These are phyloP conservation scores for Lentinula sp. DNA, from an alignment of 768 basidiomycete species.

Conservation along the genomic window DNA sequence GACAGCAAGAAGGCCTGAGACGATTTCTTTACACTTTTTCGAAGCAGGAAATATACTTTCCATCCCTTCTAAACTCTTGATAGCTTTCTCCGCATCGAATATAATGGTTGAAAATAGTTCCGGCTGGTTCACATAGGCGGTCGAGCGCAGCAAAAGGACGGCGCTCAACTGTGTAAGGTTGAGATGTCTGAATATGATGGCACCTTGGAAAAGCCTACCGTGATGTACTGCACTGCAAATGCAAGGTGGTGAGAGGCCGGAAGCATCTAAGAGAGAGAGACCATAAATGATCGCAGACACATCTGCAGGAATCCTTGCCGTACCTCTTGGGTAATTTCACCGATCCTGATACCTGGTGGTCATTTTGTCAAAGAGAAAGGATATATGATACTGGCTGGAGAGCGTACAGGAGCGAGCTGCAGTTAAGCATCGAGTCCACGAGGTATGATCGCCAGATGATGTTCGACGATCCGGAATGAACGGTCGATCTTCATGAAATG, in stretches of 20 bases:
- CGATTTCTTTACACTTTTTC: conserved; percentile 12
- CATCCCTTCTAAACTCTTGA: conserved; percentile 11
- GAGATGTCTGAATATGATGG: not conserved
- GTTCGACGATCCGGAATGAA: conserved; percentile 12
- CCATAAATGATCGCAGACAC: not conserved
- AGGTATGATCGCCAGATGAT: conserved; percentile 9
- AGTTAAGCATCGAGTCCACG: conserved; percentile 11
- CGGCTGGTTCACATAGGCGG: conserved; percentile 11
- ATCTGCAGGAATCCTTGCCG: not conserved
- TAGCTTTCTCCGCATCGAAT: conserved; percentile 12
- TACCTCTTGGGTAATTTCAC: conserved; percentile 14
- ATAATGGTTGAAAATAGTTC: conserved; percentile 11
- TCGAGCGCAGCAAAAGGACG: conserved; percentile 13
- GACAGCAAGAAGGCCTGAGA: conserved; percentile 12
- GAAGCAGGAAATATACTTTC: conserved; percentile 12
- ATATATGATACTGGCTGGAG: not conserved
- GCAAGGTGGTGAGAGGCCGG: conserved; percentile 15
- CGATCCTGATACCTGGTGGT: conserved; percentile 11
- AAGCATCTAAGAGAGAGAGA: conserved; percentile 8
- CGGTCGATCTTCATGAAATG: conserved; percentile 10
- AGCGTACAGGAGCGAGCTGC: conserved; percentile 13
- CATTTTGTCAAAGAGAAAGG: not conserved
- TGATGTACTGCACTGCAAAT: conserved; percentile 15
- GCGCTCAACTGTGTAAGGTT: conserved; percentile 8
- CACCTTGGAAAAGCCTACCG: not conserved